A percentile compares a stretch with the other conserved stretches of the same genome.
phyloP scores from a whole-genome alignment of 73 alveolate species.

The Urostyla sp. region DNA sequence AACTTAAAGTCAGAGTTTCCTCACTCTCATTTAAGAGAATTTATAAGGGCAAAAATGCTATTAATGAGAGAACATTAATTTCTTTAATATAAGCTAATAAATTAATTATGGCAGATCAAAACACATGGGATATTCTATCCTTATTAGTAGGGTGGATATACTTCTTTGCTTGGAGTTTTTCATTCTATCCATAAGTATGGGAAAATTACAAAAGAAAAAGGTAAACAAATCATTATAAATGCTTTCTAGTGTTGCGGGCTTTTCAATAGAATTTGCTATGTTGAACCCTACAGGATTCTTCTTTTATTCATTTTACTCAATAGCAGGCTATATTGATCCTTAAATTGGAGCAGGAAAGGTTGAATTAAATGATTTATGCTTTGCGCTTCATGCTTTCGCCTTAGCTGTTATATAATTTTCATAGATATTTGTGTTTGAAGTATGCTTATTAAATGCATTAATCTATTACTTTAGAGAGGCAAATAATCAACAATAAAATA shows the following conservation, averaged over 20 bases:
- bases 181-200: constrained; percentile 90
- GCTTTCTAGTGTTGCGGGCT: constrained; percentile 81
- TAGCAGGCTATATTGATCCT: constrained; percentile 80
- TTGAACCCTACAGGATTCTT: constrained; percentile 91
- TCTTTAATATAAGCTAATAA: neutral
- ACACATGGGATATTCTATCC: constrained; percentile 42
- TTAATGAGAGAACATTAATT: neutral
- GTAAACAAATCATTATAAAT: neutral
- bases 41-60: neutral
- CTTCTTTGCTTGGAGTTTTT: constrained; percentile 91
- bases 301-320: constrained; percentile 82
- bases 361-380: constrained; percentile 77
- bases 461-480: constrained; percentile 17
- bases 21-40: neutral
- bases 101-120: neutral
- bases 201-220: constrained; percentile 82
- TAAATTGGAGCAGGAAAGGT: constrained; percentile 57
- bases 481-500: neutral
- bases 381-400: constrained; percentile 91
- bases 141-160: constrained; percentile 90
- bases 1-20: neutral
- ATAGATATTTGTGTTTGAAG: constrained; percentile 42
- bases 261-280: constrained; percentile 88
- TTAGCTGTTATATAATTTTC: constrained; percentile 69
- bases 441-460: neutral